Base-by-base conservation (phyloP, 148 eudicot genomes). In the Selenicereus undatus region DNA sequence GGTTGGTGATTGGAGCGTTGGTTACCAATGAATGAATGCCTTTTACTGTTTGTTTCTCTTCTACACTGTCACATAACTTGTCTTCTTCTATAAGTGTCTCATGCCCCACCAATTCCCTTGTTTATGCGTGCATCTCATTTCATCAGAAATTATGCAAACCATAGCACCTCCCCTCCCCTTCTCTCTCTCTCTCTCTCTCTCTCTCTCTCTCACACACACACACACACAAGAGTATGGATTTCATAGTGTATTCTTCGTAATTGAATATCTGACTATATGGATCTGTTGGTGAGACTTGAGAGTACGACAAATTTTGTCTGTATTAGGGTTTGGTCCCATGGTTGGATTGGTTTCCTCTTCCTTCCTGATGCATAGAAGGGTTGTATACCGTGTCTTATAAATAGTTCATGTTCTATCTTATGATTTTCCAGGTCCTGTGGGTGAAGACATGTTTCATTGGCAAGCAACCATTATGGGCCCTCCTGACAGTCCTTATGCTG, bases 371-470 rank as follows among this genome's bases (percentile, higher is more conserved):
- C 36, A 16, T 45, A n/a, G 51, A 36, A 29, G 42, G 11, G 65
- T 39, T 62, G 22, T 39, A 22, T 27, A 3, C 27, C 27, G 39
- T n/a, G 62, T 21, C 26, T 43, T 17, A 39, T 39, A 43, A 30
- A 24, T 56, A 8, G 4, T 11, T 27, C 11, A 1, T 20, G 51
- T 72, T 42, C 32, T 72, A 2, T 26, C 2, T 36, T 66, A 17
- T n/a, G 29, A 27, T 22, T 74, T 50, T 27, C 18, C 84, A 84
- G 86, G 86, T 73, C 86, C 86, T 42, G 86, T 84, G 71, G 86
- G 81, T 66, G 86, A 81, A 84, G 86, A 84, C 79, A 77, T 84
- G 84, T 84, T 84, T 21, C 81, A 84, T 78, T 84, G 86, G 86
- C 83, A 84, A 84, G 86, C 84, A 22, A 84, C 86, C 52, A 84